A percentile compares a stretch with the other conserved stretches of the same genome.
phyloP scores from a whole-genome alignment of 768 basidiomycete species.

The Boletus subparvulus region DNA sequence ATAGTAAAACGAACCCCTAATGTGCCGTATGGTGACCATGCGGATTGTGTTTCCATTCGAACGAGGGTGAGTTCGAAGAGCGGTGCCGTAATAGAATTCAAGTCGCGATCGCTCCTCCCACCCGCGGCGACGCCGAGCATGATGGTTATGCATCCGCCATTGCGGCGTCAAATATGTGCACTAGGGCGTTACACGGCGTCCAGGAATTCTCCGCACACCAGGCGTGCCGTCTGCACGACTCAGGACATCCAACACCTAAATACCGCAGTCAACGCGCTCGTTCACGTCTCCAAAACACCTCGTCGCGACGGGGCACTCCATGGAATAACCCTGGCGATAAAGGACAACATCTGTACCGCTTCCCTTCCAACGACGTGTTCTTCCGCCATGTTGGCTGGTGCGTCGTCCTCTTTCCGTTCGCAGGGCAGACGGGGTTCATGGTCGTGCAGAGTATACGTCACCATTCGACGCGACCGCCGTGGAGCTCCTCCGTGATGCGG shows the following conservation, averaged over 20 bases:
- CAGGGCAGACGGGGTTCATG: neutral
- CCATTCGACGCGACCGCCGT: slow-evolving; percentile 91
- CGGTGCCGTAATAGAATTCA: too few relatives aligned
- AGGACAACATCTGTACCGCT: slow-evolving; percentile 82
- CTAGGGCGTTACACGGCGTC: neutral
- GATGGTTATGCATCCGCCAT: neutral
- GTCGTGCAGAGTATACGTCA: slow-evolving; percentile 59
- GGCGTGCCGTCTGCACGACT: slow-evolving; percentile 9
- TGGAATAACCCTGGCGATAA: slow-evolving; percentile 64
- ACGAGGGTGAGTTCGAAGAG: slow-evolving; percentile 10
- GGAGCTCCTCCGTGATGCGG: slow-evolving; percentile 49
- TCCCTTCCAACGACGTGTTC: slow-evolving; percentile 73
- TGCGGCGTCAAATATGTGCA: neutral
- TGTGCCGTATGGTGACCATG: too few relatives aligned
- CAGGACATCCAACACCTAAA: slow-evolving; percentile 29
- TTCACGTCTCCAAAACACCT: slow-evolving; percentile 26
- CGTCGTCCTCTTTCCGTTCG: slow-evolving; percentile 8
- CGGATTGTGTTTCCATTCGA: too few relatives aligned
- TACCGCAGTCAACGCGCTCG: slow-evolving; percentile 55
- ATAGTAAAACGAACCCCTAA: too few relatives aligned
- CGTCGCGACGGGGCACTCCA: slow-evolving; percentile 31
- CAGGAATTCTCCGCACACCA: neutral
- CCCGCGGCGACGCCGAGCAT: too few relatives aligned
- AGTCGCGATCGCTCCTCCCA: too few relatives aligned
- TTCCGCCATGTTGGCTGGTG: slow-evolving; percentile 70